A percentile compares a stretch with the other conserved stretches of the same genome.
Evolutionary conservation across 768 basidiomycete genomes (phyloP).

Genomic region (Boletus vinaceobasis): DNA sequence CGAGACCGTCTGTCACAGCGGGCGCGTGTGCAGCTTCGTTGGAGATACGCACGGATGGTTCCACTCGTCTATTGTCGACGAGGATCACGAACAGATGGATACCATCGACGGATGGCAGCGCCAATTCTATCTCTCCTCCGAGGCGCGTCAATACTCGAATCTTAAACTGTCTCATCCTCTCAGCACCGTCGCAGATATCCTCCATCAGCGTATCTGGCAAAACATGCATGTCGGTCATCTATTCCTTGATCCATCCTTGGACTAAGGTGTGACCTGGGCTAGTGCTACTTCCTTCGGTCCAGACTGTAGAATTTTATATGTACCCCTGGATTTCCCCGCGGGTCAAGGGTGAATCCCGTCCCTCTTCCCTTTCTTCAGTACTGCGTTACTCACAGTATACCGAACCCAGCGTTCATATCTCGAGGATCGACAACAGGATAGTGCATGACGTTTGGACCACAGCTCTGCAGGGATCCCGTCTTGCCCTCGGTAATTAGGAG

Average conservation of each 20-base stretch:
- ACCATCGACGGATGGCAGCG: slow-evolving; percentile 35
- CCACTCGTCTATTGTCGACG: slow-evolving; percentile 31
- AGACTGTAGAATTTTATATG: slow-evolving; percentile 40
- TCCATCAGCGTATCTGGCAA: slow-evolving; percentile 48
- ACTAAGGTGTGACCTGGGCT: slow-evolving; percentile 17
- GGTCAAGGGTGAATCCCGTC: slow-evolving; percentile 34
- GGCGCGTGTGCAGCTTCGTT: slow-evolving; percentile 36
- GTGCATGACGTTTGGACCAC: slow-evolving; percentile 58
- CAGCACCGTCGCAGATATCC: slow-evolving; percentile 38
- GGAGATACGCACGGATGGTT: slow-evolving; percentile 56
- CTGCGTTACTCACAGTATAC: neutral
- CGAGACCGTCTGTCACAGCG: slow-evolving; percentile 36
- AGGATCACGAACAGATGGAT: neutral
- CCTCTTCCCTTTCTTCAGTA: neutral
- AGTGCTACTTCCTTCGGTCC: slow-evolving; percentile 61
- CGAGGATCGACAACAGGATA: slow-evolving; percentile 34
- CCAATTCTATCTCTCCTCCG: slow-evolving; percentile 38
- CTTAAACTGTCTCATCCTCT: neutral
- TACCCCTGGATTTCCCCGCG: slow-evolving; percentile 41
- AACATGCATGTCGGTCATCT: slow-evolving; percentile 44
- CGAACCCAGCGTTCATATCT: slow-evolving; percentile 10
- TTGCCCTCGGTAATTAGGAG: slow-evolving; percentile 48
- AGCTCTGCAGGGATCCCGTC: slow-evolving; percentile 44
- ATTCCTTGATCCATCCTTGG: neutral
- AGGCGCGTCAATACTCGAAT: slow-evolving; percentile 8